Conservation (phyloP, 805 yeast genomes). For the Isabelozyma rhagii region DNA sequence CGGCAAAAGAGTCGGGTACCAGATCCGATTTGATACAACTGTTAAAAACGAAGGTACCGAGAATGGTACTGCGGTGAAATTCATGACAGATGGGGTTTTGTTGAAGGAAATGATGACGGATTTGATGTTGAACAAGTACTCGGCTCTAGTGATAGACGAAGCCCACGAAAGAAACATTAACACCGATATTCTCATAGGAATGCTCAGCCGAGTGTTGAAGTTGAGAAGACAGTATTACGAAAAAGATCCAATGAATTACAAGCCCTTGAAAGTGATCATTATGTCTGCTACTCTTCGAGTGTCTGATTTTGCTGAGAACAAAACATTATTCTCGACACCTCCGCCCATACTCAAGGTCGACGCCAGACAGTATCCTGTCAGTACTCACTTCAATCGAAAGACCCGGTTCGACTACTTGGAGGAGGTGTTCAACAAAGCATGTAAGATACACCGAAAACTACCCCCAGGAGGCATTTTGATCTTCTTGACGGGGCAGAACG, state of each 20-base stretch:
- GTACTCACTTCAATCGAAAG: conserved; percentile 81
- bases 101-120: conserved; percentile 91
- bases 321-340: conserved; percentile 56
- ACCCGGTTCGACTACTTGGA: conserved; percentile 79
- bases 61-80: conserved; percentile 66
- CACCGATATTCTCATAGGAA: conserved; percentile 93
- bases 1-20: conserved; percentile 69
- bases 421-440: conserved; percentile 80
- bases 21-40: conserved; percentile 75
- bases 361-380: conserved; percentile 92
- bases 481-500: conserved; percentile 93
- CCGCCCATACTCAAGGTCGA: conserved; percentile 91
- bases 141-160: conserved; percentile 88
- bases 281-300: conserved; percentile 98
- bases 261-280: conserved; percentile 75
- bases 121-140: conserved; percentile 74
- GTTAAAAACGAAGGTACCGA: conserved; percentile 46
- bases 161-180: conserved; percentile 97
- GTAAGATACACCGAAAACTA: conserved; percentile 78
- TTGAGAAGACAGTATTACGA: conserved; percentile 57
- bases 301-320: conserved; percentile 85
- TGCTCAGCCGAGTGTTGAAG: conserved; percentile 81
- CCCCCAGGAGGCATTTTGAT: conserved; percentile 95
- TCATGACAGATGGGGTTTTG: conserved; percentile 94
- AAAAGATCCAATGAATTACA: conserved; percentile 45